These are phyloP conservation scores for Cinnamomum micranthum DNA, from an alignment of 164 flowering plant genomes.

Conservation along the genomic window DNA sequence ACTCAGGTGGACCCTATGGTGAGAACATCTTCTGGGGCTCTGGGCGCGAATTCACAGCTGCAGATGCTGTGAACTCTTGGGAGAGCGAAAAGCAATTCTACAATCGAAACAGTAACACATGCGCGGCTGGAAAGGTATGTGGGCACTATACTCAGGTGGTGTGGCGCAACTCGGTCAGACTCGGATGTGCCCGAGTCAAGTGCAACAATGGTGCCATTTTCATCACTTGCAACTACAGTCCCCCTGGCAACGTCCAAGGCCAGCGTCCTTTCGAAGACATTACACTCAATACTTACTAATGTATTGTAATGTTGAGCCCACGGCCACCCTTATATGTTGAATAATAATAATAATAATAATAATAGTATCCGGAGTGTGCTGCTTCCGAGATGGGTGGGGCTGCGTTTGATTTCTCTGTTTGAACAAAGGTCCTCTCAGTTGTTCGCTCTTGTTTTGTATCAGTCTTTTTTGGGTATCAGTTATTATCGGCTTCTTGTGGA, in stretches of 20 bases:
- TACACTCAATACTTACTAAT: no score
- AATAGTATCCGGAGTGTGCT: no score
- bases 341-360: no score
- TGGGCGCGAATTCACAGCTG: slow-evolving; percentile 9
- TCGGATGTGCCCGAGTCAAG: slow-evolving; percentile 41
- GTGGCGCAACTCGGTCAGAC: slow-evolving; percentile 33
- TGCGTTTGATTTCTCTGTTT: no score
- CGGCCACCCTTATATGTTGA: no score
- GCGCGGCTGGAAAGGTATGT: slow-evolving; percentile 21
- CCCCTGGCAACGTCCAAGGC: neutral
- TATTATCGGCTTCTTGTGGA: no score
- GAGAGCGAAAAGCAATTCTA: neutral
- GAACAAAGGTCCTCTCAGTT: no score
- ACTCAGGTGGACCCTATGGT: slow-evolving; percentile 37
- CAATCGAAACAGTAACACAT: slow-evolving; percentile 19
- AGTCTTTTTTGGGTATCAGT: no score
- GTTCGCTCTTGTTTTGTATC: no score
- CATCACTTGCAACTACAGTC: slow-evolving; percentile 14
- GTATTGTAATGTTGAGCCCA: no score
- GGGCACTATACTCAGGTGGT: slow-evolving; percentile 51
- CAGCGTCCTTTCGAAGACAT: slow-evolving; percentile 2
- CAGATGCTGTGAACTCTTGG: slow-evolving; percentile 12
- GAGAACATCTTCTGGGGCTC: slow-evolving; percentile 20
- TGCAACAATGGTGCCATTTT: slow-evolving; percentile 28
- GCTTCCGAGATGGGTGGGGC: no score